Conservation (phyloP, 1,284 basidiomycete genomes). For the Trichosporon asahii region DNA sequence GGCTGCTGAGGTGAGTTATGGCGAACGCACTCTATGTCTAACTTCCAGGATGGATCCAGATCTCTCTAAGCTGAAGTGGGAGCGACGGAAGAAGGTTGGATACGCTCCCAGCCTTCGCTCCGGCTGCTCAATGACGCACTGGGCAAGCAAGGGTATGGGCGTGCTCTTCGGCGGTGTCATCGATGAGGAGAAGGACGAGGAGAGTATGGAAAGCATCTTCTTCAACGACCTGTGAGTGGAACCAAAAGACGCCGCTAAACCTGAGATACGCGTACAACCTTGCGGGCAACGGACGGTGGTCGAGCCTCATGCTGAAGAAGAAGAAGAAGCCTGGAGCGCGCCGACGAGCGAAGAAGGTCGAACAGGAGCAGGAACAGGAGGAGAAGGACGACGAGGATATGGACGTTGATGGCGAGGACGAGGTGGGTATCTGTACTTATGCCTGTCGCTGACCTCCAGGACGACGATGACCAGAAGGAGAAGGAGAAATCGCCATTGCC, state of each 20-base stretch:
- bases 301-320: conserved; percentile 64
- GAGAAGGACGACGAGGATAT: conserved; percentile 44
- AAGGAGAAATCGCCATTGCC: conserved; percentile 14
- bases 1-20: conserved; percentile 74
- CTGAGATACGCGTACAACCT: conserved; percentile 75
- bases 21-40: no score
- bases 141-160: conserved; percentile 61
- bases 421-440: conserved; percentile 24
- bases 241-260: background rate
- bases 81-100: conserved; percentile 72
- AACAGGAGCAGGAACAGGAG: conserved; percentile 25
- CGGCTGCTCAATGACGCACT: conserved; percentile 41
- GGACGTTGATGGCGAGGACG: conserved; percentile 20
- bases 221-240: conserved; percentile 71
- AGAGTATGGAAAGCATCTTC: conserved; percentile 77
- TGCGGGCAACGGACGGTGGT: conserved; percentile 73
- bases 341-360: conserved; percentile 31
- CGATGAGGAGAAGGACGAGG: conserved; percentile 83
- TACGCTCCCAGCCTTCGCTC: conserved; percentile 69
- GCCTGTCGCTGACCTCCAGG: conserved; percentile 38
- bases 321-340: conserved; percentile 57
- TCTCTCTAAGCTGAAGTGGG: conserved; percentile 71
- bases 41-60: conserved; percentile 53
- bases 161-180: conserved; percentile 87
- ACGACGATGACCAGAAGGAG: conserved; percentile 26